Evolutionary conservation across 164 flowering plant genomes (phyloP).

Genomic region (Berberis vulgaris): DNA sequence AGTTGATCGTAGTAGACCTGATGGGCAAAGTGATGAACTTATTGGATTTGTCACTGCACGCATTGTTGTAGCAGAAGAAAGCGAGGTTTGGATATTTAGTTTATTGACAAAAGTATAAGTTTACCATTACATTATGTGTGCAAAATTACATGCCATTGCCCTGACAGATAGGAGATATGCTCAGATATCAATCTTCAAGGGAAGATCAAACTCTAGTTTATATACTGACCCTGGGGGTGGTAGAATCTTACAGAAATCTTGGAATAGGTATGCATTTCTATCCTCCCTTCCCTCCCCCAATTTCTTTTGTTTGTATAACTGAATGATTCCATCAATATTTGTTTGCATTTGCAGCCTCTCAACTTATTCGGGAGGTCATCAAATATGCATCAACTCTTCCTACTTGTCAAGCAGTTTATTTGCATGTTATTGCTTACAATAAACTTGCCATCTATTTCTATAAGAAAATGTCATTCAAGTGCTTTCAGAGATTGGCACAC

Average conservation of each 20-base stretch:
- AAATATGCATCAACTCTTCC: slow-evolving; percentile 63
- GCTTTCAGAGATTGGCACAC: slow-evolving; percentile 49
- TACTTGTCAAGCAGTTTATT: slow-evolving; percentile 75
- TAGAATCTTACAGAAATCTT: slow-evolving; percentile 65
- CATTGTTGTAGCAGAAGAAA: slow-evolving; percentile 62
- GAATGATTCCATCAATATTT: no score
- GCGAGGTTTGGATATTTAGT: slow-evolving; percentile 52
- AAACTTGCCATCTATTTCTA: slow-evolving; percentile 78
- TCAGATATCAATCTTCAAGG: slow-evolving; percentile 23
- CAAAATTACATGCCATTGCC: background rate
- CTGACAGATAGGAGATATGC: slow-evolving; percentile 69
- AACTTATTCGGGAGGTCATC: slow-evolving; percentile 69
- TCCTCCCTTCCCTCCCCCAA: background rate
- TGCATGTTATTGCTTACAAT: slow-evolving; percentile 90
- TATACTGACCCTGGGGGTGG: slow-evolving; percentile 88
- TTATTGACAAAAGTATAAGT: background rate
- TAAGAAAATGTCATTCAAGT: slow-evolving; percentile 77
- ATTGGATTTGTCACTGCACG: slow-evolving; percentile 94
- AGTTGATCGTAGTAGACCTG: slow-evolving; percentile 68
- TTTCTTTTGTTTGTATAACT: background rate
- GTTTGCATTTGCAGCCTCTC: slow-evolving; percentile 48
- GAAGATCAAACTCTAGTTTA: slow-evolving; percentile 66
- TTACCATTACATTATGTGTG: background rate
- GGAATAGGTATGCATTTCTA: slow-evolving; percentile 60
- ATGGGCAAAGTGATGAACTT: slow-evolving; percentile 59